These are phyloP conservation scores for Aureobasidium uvarum DNA, from an alignment of 2,329 filamentous ascomycete species.

Conservation along the genomic window DNA sequence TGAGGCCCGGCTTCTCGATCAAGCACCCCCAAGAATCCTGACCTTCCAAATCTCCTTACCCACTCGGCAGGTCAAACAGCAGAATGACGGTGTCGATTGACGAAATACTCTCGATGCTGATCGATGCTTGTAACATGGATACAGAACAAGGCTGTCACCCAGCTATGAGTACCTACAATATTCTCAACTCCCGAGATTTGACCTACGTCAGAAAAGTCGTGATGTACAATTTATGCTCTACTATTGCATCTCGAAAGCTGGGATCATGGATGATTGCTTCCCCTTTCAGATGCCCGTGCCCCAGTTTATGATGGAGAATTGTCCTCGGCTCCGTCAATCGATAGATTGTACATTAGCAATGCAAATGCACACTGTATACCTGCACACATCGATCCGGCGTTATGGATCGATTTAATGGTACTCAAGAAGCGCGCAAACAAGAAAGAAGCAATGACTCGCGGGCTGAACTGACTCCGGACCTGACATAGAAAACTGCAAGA, in stretches of 20 bases:
- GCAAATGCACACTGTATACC: neutral
- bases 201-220: neutral
- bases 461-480: neutral
- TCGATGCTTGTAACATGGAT: neutral
- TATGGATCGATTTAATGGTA: neutral
- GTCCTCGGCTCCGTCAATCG: neutral
- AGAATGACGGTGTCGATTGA: neutral
- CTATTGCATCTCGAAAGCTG: neutral
- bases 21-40: neutral
- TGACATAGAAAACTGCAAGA: conserved; percentile 8
- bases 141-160: neutral
- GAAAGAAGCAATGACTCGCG: neutral
- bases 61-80: neutral
- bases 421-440: neutral
- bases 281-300: neutral
- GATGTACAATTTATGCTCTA: neutral
- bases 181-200: conserved; percentile 5
- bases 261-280: conserved; percentile 4
- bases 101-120: neutral
- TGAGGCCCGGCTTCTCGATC: neutral
- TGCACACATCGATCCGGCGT: neutral
- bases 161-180: neutral
- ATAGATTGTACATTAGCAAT: conserved; percentile 3
- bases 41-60: conserved; percentile 11
- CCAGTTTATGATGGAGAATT: neutral